phyloP scores from a whole-genome alignment of 148 eudicot genomes.

The Beta vulgaris region DNA sequence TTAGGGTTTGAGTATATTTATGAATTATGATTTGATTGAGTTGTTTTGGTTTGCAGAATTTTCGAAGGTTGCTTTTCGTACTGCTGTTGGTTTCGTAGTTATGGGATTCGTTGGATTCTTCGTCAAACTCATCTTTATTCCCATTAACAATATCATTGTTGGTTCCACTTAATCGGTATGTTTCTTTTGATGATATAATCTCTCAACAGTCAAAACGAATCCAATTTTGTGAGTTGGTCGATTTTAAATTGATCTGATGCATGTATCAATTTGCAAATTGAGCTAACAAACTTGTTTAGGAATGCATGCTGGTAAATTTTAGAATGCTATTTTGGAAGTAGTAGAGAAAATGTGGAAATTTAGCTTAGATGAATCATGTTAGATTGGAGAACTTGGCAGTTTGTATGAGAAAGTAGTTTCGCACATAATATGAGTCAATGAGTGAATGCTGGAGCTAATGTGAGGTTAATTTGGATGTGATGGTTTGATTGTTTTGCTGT shows the following conservation, averaged over 20 bases:
- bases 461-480: not conserved
- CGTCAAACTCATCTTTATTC: slow-evolving; percentile 66
- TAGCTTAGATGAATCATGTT: not conserved
- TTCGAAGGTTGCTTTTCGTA: slow-evolving; percentile 65
- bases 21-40: slow-evolving; percentile 2
- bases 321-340: not conserved
- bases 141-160: slow-evolving; percentile 65
- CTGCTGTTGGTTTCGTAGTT: slow-evolving; percentile 66
- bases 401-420: not conserved
- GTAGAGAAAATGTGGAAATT: not conserved
- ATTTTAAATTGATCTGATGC: not conserved
- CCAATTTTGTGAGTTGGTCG: not conserved
- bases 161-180: slow-evolving; percentile 44
- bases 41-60: slow-evolving; percentile 32
- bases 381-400: not conserved
- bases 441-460: not conserved
- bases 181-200: not conserved
- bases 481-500: not conserved
- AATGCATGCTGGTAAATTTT: no score
- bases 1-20: not conserved
- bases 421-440: not conserved
- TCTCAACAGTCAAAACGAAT: not conserved
- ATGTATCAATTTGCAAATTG: not conserved
- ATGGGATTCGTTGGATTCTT: slow-evolving; percentile 77
- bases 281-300: no score